A percentile compares a stretch with the other conserved stretches of the same genome.
Conservation (phyloP, 1,284 basidiomycete species). For the Polyporus tsugae region DNA sequence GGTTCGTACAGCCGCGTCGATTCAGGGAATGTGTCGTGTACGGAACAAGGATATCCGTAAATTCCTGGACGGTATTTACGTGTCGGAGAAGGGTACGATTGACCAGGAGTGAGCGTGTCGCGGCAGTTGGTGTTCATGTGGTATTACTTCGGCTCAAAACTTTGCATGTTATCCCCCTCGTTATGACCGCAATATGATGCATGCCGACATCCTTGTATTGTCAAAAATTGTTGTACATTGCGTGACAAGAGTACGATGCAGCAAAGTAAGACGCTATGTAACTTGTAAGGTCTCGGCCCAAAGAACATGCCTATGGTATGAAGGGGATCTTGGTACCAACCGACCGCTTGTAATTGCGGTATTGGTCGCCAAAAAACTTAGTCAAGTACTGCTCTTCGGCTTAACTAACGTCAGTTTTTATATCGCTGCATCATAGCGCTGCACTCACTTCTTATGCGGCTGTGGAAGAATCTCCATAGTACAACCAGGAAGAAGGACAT, state of each 20-base stretch:
- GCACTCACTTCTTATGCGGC: slow-evolving; percentile 78
- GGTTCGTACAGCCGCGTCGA: slow-evolving; percentile 80
- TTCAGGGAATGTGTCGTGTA: slow-evolving; percentile 94
- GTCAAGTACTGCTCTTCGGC: slow-evolving; percentile 80
- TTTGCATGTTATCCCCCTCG: slow-evolving; percentile 31
- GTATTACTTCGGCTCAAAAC: slow-evolving; percentile 34
- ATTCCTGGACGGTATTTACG: slow-evolving; percentile 93
- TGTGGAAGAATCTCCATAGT: slow-evolving; percentile 89
- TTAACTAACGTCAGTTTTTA: slow-evolving; percentile 40
- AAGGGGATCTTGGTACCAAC: slow-evolving; percentile 83
- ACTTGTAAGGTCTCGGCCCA: too few species aligned
- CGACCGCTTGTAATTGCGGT: slow-evolving; percentile 70
- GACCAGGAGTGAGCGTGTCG: slow-evolving; percentile 46
- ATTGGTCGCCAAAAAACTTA: slow-evolving; percentile 85
- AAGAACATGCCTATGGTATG: slow-evolving; percentile 50
- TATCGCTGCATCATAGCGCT: neutral
- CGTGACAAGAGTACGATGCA: neutral
- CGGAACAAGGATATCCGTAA: slow-evolving; percentile 99
- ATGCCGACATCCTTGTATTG: slow-evolving; percentile 29
- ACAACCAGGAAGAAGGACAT: slow-evolving; percentile 70
- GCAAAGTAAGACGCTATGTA: neutral
- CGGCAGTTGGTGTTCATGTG: slow-evolving; percentile 31
- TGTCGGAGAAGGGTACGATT: slow-evolving; percentile 84
- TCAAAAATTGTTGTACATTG: neutral
- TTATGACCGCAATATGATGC: slow-evolving; percentile 34